These are phyloP conservation scores for Primulina huaijiensis DNA, from an alignment of 257 asterid genomes.

Conservation along the genomic window DNA sequence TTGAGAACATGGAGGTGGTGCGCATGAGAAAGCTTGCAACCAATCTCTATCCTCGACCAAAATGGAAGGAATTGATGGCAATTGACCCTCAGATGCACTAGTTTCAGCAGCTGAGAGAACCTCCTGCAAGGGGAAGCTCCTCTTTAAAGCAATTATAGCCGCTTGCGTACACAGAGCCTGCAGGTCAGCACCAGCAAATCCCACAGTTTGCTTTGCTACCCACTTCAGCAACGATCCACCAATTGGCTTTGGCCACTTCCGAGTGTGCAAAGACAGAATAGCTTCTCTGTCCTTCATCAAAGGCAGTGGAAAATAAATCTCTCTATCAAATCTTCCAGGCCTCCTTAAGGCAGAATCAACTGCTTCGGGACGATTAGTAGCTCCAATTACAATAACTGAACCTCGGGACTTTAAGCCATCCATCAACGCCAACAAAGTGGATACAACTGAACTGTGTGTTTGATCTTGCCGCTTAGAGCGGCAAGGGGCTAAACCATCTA, in stretches of 20 bases:
- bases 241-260: conserved; percentile 89
- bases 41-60: conserved; percentile 92
- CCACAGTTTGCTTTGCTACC: conserved; percentile 82
- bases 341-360: conserved; percentile 98
- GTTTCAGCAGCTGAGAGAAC: conserved; percentile 64
- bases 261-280: conserved; percentile 81
- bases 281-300: conserved; percentile 86
- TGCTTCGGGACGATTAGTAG: conserved; percentile 98
- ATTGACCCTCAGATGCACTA: conserved; percentile 34
- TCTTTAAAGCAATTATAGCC: conserved; percentile 73
- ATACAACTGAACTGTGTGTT: conserved; percentile 98
- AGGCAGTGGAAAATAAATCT: conserved; percentile 93
- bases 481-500: conserved; percentile 98
- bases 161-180: conserved; percentile 99
- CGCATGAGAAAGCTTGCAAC: conserved; percentile 82
- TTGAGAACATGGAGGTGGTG: conserved; percentile 92
- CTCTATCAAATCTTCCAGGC: conserved; percentile 98
- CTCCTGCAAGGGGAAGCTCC: conserved; percentile 82
- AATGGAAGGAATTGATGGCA: conserved; percentile 62
- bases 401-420: conserved; percentile 98
- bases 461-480: conserved; percentile 92
- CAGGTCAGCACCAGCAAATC: conserved; percentile 98
- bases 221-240: conserved; percentile 76
- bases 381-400: conserved; percentile 95
- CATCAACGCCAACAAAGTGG: conserved; percentile 96